Evolutionary conservation across 352 stramenopile species (phyloP), one percentile per base, ranked within the genome.

Genomic region (Globisporangium abappressorium): DNA sequence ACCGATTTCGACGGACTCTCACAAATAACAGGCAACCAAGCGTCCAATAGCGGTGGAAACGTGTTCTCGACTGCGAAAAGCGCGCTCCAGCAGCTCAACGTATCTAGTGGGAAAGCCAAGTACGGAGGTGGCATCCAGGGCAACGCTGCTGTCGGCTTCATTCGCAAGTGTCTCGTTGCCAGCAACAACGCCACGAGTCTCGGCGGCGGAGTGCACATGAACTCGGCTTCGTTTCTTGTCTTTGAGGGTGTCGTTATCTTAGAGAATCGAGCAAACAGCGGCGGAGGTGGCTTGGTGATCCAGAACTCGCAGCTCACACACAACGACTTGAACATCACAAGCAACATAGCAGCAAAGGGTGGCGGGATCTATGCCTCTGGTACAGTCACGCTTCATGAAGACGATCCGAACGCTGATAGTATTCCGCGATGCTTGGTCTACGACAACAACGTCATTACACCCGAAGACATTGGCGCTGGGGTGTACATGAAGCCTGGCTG

Each of bases 261-360:
- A 12, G 33, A 46, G 14, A 72, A 72, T 22, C n/a, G n/a, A 0
- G 66, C 66, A 0, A 18, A 61, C 20, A 63, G 22, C 9, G 53
- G 63, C 5, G 77, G 77, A 15, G 77, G 77, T 4, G 77, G 77
- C 12, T 62, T 84, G 3, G 43, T 43, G 20, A 54, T 77, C 22
- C 36, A 55, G 2, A 55, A 69, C 18, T 78, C 75, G 26, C 38
- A 12, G 3, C 24, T 84, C 18, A 46, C 49, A 12, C 77, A 84
- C 47, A 36, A 71, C 7, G 49, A 63, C 5, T 18, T 81, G 14
- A 74, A 65, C 3, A 53, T 84, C 4, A 28, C 69, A 0, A 51
- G 34, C 0, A 84, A 82, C 28, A 43, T 43, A 7, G 75, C 77
- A 36, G 64, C 66, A 3, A 61, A 30, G 12, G 77, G 77, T 11